Base-by-base conservation (phyloP, 495 filamentous ascomycete species). In the Aspergillus sparsus region DNA sequence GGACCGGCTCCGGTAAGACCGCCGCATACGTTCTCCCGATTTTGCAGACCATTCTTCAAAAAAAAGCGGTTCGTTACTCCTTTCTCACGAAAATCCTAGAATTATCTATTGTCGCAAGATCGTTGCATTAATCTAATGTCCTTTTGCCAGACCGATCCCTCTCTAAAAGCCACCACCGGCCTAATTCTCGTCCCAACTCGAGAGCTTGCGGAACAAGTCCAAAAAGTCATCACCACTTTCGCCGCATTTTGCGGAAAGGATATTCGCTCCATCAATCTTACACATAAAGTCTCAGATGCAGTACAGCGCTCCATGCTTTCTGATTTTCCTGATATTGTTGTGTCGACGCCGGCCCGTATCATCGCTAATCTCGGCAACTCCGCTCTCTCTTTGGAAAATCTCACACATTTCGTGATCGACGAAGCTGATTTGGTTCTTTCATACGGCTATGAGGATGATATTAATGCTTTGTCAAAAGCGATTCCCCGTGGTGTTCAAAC, bases 21-120 rank as follows among this genome's bases (percentile, higher is more conserved):
- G 89, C 90, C n/a, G 94, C 94, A 53, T 98, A 98, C 74, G 79
- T 97, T n/a, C 82, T 98, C 31, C 94, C 94, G 1, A 82, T 97
- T 41, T 74, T 98, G 41, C 88, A 96, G 62, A 78, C 81, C 21
- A 90, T 96, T 53, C 80, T 98, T 10, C 86, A 85, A 65, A 82
- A 82, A 53, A 96, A 96, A 77, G 68, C 79, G 65, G 89, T 89
- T 70, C 54, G 83, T 68, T 36, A 10, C 31, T 27, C n/a, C 11
- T 6, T 45, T 58, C 16, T 41, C 37, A n/a, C 1, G 37, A 8
- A 21, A 16, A 21, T 7, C 5, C 44, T 47, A 16, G 11, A 9
- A 34, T 37, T 4, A 3, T 12, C 7, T 37, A 21, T 32, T n/a
- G 6, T 0, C 49, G 35, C 1, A 18, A 54, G 34, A 13, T 12